Conservation (phyloP, 2,329 filamentous ascomycete species). For the Daldinia sp. region DNA sequence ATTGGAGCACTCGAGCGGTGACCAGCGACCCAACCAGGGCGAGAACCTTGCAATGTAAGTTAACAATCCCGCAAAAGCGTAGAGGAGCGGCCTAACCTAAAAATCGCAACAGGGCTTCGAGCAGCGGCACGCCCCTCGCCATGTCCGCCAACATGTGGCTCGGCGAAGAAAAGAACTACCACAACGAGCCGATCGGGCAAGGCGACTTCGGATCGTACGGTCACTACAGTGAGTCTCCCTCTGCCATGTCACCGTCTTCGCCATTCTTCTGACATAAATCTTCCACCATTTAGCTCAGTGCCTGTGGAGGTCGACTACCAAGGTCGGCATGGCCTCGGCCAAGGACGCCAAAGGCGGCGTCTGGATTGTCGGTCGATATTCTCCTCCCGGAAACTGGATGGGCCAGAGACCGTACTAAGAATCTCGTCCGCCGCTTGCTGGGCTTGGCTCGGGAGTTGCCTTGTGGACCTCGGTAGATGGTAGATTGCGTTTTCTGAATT, state of each 20-base stretch:
- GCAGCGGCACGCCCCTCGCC: conserved; percentile 34
- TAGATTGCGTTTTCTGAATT: background rate
- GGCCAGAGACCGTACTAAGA: conserved; percentile 42
- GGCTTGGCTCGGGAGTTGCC: background rate
- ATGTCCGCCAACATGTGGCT: conserved; percentile 47
- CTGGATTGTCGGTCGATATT: conserved; percentile 41
- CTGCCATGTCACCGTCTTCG: background rate
- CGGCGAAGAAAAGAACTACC: conserved; percentile 46
- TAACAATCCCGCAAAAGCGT: background rate
- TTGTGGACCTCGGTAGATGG: conserved; percentile 3
- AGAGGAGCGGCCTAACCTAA: background rate
- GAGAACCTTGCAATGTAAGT: conserved; percentile 48
- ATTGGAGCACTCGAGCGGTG: conserved; percentile 43
- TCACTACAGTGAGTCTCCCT: conserved; percentile 46
- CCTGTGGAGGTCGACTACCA: conserved; percentile 44
- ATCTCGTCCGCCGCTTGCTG: background rate
- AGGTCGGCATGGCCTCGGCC: conserved; percentile 39
- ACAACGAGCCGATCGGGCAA: conserved; percentile 47
- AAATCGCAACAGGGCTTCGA: conserved; percentile 21
- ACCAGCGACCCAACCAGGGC: conserved; percentile 44
- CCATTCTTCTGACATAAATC: conserved; percentile 7
- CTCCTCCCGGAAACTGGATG: conserved; percentile 38
- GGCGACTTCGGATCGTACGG: conserved; percentile 47
- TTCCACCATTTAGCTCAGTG: conserved; percentile 38
- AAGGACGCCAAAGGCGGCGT: conserved; percentile 39